Base-by-base conservation (phyloP, 2,329 filamentous ascomycete genomes). In the Myotisia sp. region DNA sequence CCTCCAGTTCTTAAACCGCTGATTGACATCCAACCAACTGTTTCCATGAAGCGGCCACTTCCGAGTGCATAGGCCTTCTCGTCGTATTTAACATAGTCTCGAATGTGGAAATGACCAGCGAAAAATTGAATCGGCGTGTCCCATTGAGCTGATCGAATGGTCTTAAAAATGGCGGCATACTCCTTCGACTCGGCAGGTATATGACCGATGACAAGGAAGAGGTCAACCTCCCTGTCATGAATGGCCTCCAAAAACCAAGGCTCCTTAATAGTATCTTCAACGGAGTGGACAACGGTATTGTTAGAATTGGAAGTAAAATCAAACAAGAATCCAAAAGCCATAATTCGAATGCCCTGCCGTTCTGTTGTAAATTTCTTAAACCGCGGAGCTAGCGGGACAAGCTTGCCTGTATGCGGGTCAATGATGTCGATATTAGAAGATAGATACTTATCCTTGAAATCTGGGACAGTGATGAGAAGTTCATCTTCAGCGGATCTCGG, bases 311-410 rank as follows among this genome's bases (percentile, higher is more conserved):
- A 76, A 1, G 72, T 82, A 48, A 98, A 98, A 59, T 98, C 76
- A 56, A 94, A 98, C 3, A 98, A 62, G 56, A 98, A 95, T 2
- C 90, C 90, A 54, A 98, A 86, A 0, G 87, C 82, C 31, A 92
- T 64, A 38, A 98, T 74, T 10, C 79, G 71, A 39, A 93, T 75
- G 3, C 79, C 80, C 45, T 83, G 82, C 44, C 92, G 84, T 64
- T 86, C 85, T 4, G 90, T 98, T 37, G 72, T 85, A 58, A 98
- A 93, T 51, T 83, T 90, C 53, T 79, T 77, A 58, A 77, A 95
- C 7, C 86, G 71, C 46, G 75, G 76, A 5, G 85, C 84, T 47
- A 94, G 71, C 1, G 86, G 80, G 33, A 79, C 70, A 26, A 71
- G 65, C 42, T 82, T 66, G 12, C 79, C 78, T 0, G 78, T 80